Conservation (phyloP, 176 grass and related monocot species). For the Avena eriantha region DNA sequence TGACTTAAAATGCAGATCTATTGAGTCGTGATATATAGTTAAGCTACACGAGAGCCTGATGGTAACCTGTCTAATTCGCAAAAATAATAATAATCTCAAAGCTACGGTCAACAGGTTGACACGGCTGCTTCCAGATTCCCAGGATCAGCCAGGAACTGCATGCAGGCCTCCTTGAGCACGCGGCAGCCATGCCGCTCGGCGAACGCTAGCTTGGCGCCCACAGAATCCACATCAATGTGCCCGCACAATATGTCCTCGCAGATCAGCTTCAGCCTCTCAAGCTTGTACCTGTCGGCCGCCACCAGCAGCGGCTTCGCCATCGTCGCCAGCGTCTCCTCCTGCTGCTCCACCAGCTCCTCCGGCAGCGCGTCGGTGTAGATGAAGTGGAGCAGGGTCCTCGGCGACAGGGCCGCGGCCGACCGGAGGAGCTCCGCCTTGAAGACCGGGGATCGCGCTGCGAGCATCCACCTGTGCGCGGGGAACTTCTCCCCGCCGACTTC, state of each 20-base stretch:
- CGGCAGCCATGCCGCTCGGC: not conserved
- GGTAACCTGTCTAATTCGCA: too few species aligned
- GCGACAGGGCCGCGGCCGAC: not conserved
- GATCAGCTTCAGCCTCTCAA: not conserved
- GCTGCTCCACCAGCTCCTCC: not conserved
- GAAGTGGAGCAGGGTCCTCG: slow-evolving; percentile 17
- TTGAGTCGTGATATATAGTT: not conserved
- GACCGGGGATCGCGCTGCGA: not conserved
- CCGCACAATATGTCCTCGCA: not conserved
- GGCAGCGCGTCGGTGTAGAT: not conserved
- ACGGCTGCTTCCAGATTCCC: too few species aligned
- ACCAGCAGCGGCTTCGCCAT: slow-evolving; percentile 16
- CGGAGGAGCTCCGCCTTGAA: not conserved
- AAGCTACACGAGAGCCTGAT: not conserved
- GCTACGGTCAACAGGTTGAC: too few species aligned
- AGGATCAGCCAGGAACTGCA: not conserved
- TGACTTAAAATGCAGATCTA: not conserved
- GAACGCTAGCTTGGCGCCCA: not conserved
- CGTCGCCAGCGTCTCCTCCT: not conserved
- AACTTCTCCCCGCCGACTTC: not conserved
- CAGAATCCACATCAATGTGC: not conserved
- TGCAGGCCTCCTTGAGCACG: not conserved
- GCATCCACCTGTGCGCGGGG: slow-evolving; percentile 1
- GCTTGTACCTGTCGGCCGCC: not conserved
- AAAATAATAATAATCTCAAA: too few species aligned